Evolutionary conservation across 164 flowering plant genomes (phyloP).

Genomic region (Piper longum): DNA sequence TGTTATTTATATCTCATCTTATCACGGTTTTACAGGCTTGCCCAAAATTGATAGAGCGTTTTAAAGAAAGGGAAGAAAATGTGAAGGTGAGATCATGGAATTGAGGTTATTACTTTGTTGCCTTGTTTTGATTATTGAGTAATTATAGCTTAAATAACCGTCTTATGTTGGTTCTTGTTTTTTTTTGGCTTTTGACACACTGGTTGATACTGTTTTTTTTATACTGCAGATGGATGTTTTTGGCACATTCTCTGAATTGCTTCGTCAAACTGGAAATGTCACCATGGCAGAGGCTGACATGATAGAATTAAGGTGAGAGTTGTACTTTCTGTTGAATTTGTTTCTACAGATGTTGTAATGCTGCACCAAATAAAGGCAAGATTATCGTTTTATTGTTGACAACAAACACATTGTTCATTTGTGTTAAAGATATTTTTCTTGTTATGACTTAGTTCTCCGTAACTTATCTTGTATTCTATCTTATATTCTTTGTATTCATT

Average conservation of each 20-base stretch:
- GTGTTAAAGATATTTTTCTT: too few species aligned
- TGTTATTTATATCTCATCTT: not conserved
- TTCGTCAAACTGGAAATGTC: conserved; percentile 95
- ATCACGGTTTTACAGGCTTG: conserved; percentile 56
- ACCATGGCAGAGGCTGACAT: conserved; percentile 73
- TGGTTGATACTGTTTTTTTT: conserved; percentile 7
- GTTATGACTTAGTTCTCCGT: too few species aligned
- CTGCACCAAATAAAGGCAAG: too few species aligned
- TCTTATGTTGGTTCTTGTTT: not conserved
- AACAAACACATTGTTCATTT: too few species aligned
- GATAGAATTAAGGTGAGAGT: conserved; percentile 57
- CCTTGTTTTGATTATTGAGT: not conserved
- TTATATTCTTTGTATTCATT: too few species aligned
- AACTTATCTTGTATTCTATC: too few species aligned
- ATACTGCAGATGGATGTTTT: conserved; percentile 89
- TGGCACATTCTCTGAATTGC: conserved; percentile 79
- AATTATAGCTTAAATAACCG: not conserved
- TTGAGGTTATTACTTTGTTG: not conserved
- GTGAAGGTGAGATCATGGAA: conserved; percentile 52
- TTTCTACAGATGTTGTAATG: not conserved
- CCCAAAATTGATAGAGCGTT: conserved; percentile 94
- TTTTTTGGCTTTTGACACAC: not conserved
- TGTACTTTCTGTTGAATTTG: not conserved
- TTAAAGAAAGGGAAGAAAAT: conserved; percentile 98
- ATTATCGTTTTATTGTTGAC: too few species aligned